phyloP scores from a whole-genome alignment of 768 basidiomycete genomes.

The Lyophyllum decastes region DNA sequence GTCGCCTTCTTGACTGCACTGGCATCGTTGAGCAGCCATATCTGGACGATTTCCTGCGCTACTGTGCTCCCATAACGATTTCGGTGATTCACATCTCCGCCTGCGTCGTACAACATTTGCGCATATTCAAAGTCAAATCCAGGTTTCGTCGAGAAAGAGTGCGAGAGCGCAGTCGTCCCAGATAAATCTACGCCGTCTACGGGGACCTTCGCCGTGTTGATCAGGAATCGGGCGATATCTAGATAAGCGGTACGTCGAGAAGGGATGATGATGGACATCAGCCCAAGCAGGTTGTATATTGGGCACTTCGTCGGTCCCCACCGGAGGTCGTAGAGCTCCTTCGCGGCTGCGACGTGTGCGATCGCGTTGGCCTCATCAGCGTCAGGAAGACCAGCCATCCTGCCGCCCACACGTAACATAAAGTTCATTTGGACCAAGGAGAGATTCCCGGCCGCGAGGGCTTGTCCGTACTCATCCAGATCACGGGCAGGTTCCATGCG shows the following conservation, averaged over 20 bases:
- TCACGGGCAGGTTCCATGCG: slow-evolving; percentile 36
- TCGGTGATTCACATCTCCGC: slow-evolving; percentile 39
- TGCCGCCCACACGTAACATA: slow-evolving; percentile 18
- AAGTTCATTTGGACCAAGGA: slow-evolving; percentile 27
- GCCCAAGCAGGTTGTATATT: slow-evolving; percentile 38
- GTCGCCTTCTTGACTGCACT: slow-evolving; percentile 23
- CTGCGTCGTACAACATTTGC: slow-evolving; percentile 41
- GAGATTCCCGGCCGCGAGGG: slow-evolving; percentile 27
- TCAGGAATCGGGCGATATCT: slow-evolving; percentile 33
- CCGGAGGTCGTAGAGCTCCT: slow-evolving; percentile 31
- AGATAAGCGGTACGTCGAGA: slow-evolving; percentile 21
- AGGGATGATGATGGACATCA: slow-evolving; percentile 28
- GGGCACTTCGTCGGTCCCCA: slow-evolving; percentile 43
- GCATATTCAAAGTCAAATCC: slow-evolving; percentile 41
- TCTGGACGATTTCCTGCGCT: slow-evolving; percentile 37
- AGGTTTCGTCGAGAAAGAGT: slow-evolving; percentile 43
- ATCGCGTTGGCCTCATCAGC: not conserved
- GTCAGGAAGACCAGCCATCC: not conserved
- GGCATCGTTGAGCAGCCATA: slow-evolving; percentile 24
- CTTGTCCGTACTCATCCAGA: slow-evolving; percentile 32
- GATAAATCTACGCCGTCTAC: slow-evolving; percentile 40
- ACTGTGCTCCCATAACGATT: slow-evolving; percentile 42
- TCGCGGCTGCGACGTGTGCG: slow-evolving; percentile 19
- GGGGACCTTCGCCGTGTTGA: slow-evolving; percentile 32
- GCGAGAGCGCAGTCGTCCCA: slow-evolving; percentile 40